Conservation (phyloP, 306 rosid species). For the Quercus mongolica region DNA sequence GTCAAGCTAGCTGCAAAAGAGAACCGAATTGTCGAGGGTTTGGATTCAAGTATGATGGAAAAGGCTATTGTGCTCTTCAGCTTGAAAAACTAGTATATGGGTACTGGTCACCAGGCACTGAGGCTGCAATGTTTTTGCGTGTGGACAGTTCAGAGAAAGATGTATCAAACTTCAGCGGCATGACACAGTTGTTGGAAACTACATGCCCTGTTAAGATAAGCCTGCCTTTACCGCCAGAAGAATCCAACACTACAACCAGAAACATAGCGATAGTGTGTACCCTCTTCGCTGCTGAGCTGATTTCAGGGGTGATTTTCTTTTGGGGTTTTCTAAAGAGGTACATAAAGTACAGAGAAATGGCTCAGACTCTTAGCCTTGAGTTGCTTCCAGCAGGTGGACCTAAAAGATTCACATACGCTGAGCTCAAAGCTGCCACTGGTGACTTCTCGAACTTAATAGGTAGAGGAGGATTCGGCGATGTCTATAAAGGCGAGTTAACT, state of each 20-base stretch:
- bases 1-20: constrained; percentile 40
- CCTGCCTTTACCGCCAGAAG: constrained; percentile 61
- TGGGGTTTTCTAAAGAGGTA: constrained; percentile 81
- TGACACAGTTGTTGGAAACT: constrained; percentile 62
- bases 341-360: constrained; percentile 89
- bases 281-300: constrained; percentile 68
- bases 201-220: constrained; percentile 71
- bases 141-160: constrained; percentile 50
- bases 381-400: constrained; percentile 94
- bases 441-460: constrained; percentile 73
- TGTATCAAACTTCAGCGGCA: constrained; percentile 50
- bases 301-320: constrained; percentile 70
- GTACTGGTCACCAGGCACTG: constrained; percentile 75
- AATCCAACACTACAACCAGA: constrained; percentile 56
- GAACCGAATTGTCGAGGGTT: constrained; percentile 45
- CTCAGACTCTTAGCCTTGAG: constrained; percentile 82
- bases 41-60: constrained; percentile 60
- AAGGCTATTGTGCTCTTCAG: constrained; percentile 37
- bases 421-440: constrained; percentile 77
- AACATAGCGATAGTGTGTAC: constrained; percentile 64
- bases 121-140: constrained; percentile 48
- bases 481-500: constrained; percentile 62
- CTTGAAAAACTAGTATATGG: constrained; percentile 41
- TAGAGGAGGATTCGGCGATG: constrained; percentile 86
- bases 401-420: constrained; percentile 63